A percentile compares a stretch with the other conserved stretches of the same genome.
phyloP scores from a whole-genome alignment of 2,329 filamentous ascomycete genomes.

The Rhynchosporium secalis region DNA sequence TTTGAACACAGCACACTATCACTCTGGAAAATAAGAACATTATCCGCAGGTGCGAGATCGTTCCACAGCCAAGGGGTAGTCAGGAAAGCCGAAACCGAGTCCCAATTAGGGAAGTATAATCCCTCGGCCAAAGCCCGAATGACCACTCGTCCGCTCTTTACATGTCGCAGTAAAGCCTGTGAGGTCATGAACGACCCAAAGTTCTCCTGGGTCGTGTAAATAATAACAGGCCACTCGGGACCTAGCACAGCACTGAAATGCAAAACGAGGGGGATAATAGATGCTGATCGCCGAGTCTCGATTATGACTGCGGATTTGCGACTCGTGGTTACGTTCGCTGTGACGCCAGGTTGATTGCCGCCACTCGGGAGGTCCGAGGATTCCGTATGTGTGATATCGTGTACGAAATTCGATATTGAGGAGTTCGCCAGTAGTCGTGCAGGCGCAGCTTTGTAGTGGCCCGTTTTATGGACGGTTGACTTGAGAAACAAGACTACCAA shows the following conservation, averaged over 20 bases:
- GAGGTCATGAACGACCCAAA: conserved; percentile 39
- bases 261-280: conserved; percentile 42
- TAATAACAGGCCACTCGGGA: conserved; percentile 47
- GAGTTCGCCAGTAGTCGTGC: conserved; percentile 4
- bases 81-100: conserved; percentile 42
- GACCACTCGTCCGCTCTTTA: conserved; percentile 39
- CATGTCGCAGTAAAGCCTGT: conserved; percentile 42
- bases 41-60: conserved; percentile 38
- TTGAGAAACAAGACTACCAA: conserved; percentile 17
- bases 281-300: conserved; percentile 40
- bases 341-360: conserved; percentile 15
- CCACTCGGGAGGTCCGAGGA: conserved; percentile 9
- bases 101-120: conserved; percentile 41
- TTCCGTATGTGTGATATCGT: conserved; percentile 6
- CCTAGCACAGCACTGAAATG: conserved; percentile 45
- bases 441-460: conserved; percentile 5
- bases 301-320: conserved; percentile 43
- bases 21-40: conserved; percentile 41
- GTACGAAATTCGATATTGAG: conserved; percentile 4
- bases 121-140: conserved; percentile 43
- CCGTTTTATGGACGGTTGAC: conserved; percentile 8
- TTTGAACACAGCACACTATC: conserved; percentile 42
- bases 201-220: conserved; percentile 42
- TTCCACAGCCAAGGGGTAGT: conserved; percentile 41
- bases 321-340: conserved; percentile 32